These are phyloP conservation scores for Senna tora DNA, from an alignment of 306 rosid species.

Conservation along the genomic window DNA sequence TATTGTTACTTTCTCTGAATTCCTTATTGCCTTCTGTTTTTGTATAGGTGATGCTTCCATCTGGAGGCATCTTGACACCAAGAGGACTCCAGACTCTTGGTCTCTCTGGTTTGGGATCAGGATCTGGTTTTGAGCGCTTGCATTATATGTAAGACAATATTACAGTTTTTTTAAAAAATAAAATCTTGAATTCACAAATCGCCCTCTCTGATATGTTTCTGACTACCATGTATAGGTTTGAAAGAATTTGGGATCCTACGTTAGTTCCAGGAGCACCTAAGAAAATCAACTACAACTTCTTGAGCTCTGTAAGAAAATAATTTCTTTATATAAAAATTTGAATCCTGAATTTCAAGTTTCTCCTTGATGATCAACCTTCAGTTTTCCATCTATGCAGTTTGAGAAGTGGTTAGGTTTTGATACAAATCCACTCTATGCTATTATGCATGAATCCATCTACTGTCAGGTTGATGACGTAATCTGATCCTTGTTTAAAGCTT, in stretches of 20 bases:
- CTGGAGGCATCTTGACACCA: conserved; percentile 88
- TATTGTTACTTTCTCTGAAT: conserved; percentile 37
- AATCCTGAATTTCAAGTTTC: conserved; percentile 34
- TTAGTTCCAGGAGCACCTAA: conserved; percentile 78
- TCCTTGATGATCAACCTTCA: conserved; percentile 36
- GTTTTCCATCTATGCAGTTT: conserved; percentile 57
- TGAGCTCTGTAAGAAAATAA: conserved; percentile 66
- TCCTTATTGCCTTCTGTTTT: conserved; percentile 36
- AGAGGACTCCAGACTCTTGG: conserved; percentile 90
- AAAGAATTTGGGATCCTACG: conserved; percentile 92
- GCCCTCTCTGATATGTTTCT: conserved; percentile 22
- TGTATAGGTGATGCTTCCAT: conserved; percentile 81
- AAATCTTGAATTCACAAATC: conserved; percentile 17
- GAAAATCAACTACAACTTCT: conserved; percentile 73
- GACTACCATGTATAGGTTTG: conserved; percentile 62
- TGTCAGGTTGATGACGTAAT: conserved; percentile 69
- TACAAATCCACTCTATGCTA: conserved; percentile 84
- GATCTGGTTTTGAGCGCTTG: conserved; percentile 87
- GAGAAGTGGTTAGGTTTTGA: conserved; percentile 60
- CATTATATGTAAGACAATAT: conserved; percentile 74
- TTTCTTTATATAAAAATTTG: conserved; percentile 24
- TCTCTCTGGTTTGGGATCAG: conserved; percentile 74
- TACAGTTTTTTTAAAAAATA: conserved; percentile 9
- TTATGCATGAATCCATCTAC: conserved; percentile 82
- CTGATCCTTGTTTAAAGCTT: conserved; percentile 11